Base-by-base conservation (phyloP, 2,329 filamentous ascomycete species). In the Fusarium tuaranense region DNA sequence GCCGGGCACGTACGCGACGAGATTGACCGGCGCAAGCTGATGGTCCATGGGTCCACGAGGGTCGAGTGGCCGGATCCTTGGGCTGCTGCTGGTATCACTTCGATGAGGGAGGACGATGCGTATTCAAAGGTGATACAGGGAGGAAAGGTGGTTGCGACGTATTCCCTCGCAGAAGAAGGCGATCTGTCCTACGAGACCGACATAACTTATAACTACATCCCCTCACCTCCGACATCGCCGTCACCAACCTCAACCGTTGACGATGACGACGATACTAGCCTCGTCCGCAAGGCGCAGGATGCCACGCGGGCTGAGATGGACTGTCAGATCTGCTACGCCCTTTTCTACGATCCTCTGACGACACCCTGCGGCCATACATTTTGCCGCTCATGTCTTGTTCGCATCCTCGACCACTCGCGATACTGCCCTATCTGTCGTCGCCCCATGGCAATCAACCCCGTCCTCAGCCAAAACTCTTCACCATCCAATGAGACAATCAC, bases 351-450 rank as follows among this genome's bases (percentile, higher is more conserved):
- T 71, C 95, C 95, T 0, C 86, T 95, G 62, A 98, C 95, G 0
- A 97, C 94, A 0, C 88, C 90, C 2, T 98, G 95, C 78, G 95
- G 95, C 1, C 95, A 98, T 81, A 98, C 95, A 0, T 96, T 97
- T 78, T 98, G 95, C 81, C 91, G 93, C 22, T 89, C 89, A 69
- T 98, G 95, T 80, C 86, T 98, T 25, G 90, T 92, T 66, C 90
- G 93, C 55, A 91, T 94, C 8, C 86, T 97, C 69, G 93, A 96
- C 77, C 93, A 97, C 80, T 93, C 93, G 2, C 88, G 90, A 66
- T 87, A 93, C 65, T 98, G 95, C 79, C 95, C 95, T 0, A 88
- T 95, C 16, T 98, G 95, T 80, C 92, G 95, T 59, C 89, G 92
- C 51, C 84, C 84, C 10, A 82, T 97, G 12, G 83, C 83, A 5